These are phyloP conservation scores for Paralagenidium karlingii DNA, from an alignment of 352 stramenopile genomes.

Conservation along the genomic window DNA sequence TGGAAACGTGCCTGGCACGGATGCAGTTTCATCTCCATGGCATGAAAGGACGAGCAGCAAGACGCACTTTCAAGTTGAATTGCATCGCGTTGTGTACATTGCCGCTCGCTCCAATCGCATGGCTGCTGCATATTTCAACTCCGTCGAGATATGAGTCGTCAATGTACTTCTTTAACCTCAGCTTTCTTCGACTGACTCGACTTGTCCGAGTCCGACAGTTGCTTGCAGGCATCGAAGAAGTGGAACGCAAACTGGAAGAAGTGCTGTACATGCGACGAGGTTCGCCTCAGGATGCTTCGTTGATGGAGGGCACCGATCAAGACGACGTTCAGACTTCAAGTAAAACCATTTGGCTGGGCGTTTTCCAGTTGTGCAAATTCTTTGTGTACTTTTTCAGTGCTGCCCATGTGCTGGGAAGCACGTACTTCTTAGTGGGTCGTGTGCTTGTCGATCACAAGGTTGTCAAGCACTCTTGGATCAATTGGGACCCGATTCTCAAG, in stretches of 20 bases:
- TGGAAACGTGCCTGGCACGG: no score
- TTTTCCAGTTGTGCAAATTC: constrained; percentile 43
- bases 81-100: constrained; percentile 10
- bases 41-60: constrained; percentile 28
- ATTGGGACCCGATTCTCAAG: constrained; percentile 27
- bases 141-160: no score
- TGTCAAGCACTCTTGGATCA: constrained; percentile 36
- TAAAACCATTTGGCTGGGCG: no score
- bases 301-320: no score
- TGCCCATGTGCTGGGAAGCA: constrained; percentile 30
- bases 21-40: constrained; percentile 14
- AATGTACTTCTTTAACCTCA: constrained; percentile 18
- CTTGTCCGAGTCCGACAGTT: constrained; percentile 32
- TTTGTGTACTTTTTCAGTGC: constrained; percentile 43
- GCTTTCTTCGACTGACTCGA: constrained; percentile 19
- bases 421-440: constrained; percentile 34
- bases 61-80: constrained; percentile 20
- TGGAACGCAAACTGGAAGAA: constrained; percentile 35
- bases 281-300: constrained; percentile 19
- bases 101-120: no score
- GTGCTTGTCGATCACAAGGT: constrained; percentile 18
- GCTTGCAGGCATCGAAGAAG: constrained; percentile 16
- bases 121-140: no score
- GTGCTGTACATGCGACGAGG: constrained; percentile 28
- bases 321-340: no score